A percentile compares a stretch with the other conserved stretches of the same genome.
phyloP scores from a whole-genome alignment of 2,329 filamentous ascomycete genomes.

The Aureobasidium zeae region DNA sequence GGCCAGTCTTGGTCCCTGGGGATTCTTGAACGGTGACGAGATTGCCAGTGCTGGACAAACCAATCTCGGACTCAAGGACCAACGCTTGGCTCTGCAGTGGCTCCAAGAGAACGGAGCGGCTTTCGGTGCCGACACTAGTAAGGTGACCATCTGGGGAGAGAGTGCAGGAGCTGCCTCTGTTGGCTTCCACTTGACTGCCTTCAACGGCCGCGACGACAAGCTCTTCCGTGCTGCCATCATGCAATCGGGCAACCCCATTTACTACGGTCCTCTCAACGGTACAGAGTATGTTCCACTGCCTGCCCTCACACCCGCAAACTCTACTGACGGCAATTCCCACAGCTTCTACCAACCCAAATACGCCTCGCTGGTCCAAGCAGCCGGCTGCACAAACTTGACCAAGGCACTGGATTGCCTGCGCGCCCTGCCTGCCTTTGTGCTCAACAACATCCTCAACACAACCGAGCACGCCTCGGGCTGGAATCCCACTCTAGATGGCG shows the following conservation, averaged over 20 bases:
- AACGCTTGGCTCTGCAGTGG: conserved; percentile 40
- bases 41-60: conserved; percentile 46
- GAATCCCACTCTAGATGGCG: conserved; percentile 45
- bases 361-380: conserved; percentile 49
- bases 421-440: conserved; percentile 24
- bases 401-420: conserved; percentile 61
- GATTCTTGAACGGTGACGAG: conserved; percentile 54
- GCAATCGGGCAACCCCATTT: conserved; percentile 35
- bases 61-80: conserved; percentile 36
- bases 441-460: conserved; percentile 26
- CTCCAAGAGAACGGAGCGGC: conserved; percentile 35
- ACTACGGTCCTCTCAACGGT: conserved; percentile 25
- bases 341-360: conserved; percentile 47
- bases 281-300: conserved; percentile 29
- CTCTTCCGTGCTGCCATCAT: conserved; percentile 41
- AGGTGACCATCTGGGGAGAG: conserved; percentile 40
- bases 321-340: conserved; percentile 17
- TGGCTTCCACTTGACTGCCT: conserved; percentile 39
- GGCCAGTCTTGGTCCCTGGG: conserved; percentile 49
- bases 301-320: conserved; percentile 22
- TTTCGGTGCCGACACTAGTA: conserved; percentile 31
- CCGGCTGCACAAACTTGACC: conserved; percentile 47
- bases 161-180: conserved; percentile 37
- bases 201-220: conserved; percentile 39
- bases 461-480: conserved; percentile 29